A percentile compares a stretch with the other conserved stretches of the same genome.
Conservation (phyloP, 148 eudicot species). For the Rhododendron ovatum region DNA sequence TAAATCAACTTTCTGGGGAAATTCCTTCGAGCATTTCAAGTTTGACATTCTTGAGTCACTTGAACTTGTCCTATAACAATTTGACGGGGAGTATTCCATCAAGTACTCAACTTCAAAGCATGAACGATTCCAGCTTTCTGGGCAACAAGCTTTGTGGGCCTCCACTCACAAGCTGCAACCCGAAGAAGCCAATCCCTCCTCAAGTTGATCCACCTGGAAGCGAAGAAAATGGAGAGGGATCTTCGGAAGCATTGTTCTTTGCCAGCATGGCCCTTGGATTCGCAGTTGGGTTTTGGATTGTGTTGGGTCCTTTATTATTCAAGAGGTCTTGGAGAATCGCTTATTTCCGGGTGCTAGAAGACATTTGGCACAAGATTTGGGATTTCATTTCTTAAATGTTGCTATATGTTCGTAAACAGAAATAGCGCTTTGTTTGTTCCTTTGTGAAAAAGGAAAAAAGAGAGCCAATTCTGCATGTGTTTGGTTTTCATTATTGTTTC, state of each 20-base stretch:
- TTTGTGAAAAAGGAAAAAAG: background rate
- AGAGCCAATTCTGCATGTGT: no score
- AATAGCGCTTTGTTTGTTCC: background rate
- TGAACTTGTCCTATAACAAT: background rate
- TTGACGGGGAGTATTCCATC: background rate
- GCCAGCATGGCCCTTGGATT: background rate
- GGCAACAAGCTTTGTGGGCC: constrained; percentile 22
- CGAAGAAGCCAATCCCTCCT: background rate
- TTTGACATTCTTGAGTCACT: background rate
- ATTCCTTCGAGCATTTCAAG: background rate
- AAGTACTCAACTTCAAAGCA: background rate
- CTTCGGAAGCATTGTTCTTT: background rate
- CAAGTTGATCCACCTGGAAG: background rate
- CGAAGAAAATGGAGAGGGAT: background rate
- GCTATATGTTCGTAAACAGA: background rate
- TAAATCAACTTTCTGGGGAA: background rate
- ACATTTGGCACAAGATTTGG: background rate
- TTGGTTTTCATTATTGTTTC: no score
- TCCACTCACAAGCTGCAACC: background rate
- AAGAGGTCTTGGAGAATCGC: constrained; percentile 1
- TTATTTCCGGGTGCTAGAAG: background rate
- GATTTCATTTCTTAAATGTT: background rate
- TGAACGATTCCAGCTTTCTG: background rate
- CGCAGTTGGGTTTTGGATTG: background rate
- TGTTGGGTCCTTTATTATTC: background rate